Evolutionary conservation across 805 yeast species (phyloP), one percentile per base, ranked within the genome.

Genomic region (Blastobotrys parvus): DNA sequence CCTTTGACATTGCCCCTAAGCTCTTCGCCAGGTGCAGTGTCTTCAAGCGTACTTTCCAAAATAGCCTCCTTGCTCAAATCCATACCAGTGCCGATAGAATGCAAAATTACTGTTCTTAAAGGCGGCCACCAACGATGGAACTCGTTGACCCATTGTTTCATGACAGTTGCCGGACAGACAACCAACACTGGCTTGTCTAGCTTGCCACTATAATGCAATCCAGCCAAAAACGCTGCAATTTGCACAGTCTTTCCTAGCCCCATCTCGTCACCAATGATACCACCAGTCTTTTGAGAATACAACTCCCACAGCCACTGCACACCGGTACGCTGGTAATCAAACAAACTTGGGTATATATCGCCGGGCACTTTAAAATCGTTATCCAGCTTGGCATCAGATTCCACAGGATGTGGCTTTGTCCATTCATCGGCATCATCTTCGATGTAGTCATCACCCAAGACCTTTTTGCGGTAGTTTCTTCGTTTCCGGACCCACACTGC

Each of bases 71-170:
- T 44, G 4, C 39, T 30, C n/a, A 39, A 54, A 10, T 61, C 57
- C 89, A 90, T 81, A 0, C 95, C 97, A 0, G 87, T 68, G 0
- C 98, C 98, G 38, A 88, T 92, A 1, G 96, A 81, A 60, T 92
- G 98, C 25, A 92, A 63, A 39, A 92, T 86, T 3, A 85, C 78
- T 3, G 88, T 78, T 47, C 98, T 63, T 21, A 92, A 69, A 0
- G 97, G 87, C 2, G 97, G 97, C 97, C 97, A 92, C 98, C 98
- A 92, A 39, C 81, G 75, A 54, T 90, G 97, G 38, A 92, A 77
- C 61, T 92, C 98, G 48, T 81, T 82, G n/a, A 87, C 90, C 98
- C 98, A 92, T 57, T 92, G 98, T 47, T 78, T 82, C 71, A 92
- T 67, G 0, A 92, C 97, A 0, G 98, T 92, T 0, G 97, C 97